A percentile compares a stretch with the other conserved stretches of the same genome.
Conservation (phyloP, 768 basidiomycete species). For the Agaricus subrufescens region DNA sequence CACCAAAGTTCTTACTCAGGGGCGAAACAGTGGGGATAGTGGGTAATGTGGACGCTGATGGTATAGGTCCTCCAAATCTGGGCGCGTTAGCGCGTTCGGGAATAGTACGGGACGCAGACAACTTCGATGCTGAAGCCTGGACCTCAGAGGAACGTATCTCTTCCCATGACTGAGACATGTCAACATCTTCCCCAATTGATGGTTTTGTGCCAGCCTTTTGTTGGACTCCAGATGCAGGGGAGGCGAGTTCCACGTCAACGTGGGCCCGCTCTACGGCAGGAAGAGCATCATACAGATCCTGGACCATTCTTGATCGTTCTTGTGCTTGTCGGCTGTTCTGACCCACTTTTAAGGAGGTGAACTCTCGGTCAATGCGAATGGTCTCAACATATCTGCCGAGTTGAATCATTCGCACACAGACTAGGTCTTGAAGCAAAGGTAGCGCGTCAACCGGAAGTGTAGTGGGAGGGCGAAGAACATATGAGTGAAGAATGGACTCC, state of each 20-base stretch:
- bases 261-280: slow-evolving; percentile 59
- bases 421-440: slow-evolving; percentile 68
- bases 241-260: slow-evolving; percentile 52
- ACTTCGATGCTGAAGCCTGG: slow-evolving; percentile 21
- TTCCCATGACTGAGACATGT: slow-evolving; percentile 63
- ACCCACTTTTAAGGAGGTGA: slow-evolving; percentile 39
- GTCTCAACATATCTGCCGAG: slow-evolving; percentile 67
- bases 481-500: slow-evolving; percentile 48
- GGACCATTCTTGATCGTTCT: slow-evolving; percentile 66
- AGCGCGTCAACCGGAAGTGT: slow-evolving; percentile 43
- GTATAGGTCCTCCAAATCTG: slow-evolving; percentile 28
- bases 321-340: slow-evolving; percentile 34
- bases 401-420: slow-evolving; percentile 74
- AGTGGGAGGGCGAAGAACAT: slow-evolving; percentile 53
- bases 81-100: slow-evolving; percentile 29
- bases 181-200: slow-evolving; percentile 17
- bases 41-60: slow-evolving; percentile 16
- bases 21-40: slow-evolving; percentile 11
- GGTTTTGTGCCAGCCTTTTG: background rate
- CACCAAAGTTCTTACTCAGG: background rate
- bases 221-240: slow-evolving; percentile 2
- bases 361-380: slow-evolving; percentile 68
- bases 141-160: slow-evolving; percentile 33
- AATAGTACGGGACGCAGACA: slow-evolving; percentile 17
- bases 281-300: slow-evolving; percentile 61